phyloP scores from a whole-genome alignment of 306 rosid species.

The Quillaja saponaria region DNA sequence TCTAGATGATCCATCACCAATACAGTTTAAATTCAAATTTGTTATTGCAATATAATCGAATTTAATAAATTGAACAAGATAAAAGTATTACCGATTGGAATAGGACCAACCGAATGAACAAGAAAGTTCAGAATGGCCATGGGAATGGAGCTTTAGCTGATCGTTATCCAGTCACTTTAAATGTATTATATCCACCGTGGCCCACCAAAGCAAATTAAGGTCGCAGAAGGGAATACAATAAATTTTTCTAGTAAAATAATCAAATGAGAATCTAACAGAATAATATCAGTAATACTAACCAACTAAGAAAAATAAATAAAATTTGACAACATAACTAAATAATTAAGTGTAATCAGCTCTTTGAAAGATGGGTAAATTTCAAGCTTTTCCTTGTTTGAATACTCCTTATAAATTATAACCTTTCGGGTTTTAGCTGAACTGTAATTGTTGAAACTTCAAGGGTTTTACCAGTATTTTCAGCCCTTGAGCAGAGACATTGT shows the following conservation, averaged over 20 bases:
- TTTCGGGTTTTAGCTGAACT: not conserved
- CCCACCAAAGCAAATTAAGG: constrained; percentile 38
- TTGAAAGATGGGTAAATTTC: too few species aligned
- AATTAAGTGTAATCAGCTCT: too few species aligned
- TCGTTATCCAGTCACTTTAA: constrained; percentile 45
- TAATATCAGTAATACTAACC: too few species aligned
- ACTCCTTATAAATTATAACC: not conserved
- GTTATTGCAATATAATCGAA: too few species aligned
- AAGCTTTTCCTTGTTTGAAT: not conserved
- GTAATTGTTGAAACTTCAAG: too few species aligned
- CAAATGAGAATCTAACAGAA: too few species aligned
- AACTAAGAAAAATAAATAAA: too few species aligned
- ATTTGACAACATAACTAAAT: too few species aligned
- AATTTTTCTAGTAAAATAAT: constrained; percentile 1
- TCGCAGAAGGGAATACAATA: too few species aligned
- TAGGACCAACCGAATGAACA: constrained; percentile 36
- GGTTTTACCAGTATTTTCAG: not conserved
- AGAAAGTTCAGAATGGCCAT: constrained; percentile 20
- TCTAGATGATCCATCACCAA: constrained; percentile 29
- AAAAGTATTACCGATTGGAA: not conserved
- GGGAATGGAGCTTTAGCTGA: constrained; percentile 34
- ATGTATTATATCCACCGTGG: constrained; percentile 30
- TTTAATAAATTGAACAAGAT: constrained; percentile 1
- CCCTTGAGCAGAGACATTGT: not conserved
- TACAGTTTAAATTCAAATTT: constrained; percentile 11